Evolutionary conservation across 1,284 basidiomycete genomes (phyloP).

Genomic region (Trametes hirsuta): DNA sequence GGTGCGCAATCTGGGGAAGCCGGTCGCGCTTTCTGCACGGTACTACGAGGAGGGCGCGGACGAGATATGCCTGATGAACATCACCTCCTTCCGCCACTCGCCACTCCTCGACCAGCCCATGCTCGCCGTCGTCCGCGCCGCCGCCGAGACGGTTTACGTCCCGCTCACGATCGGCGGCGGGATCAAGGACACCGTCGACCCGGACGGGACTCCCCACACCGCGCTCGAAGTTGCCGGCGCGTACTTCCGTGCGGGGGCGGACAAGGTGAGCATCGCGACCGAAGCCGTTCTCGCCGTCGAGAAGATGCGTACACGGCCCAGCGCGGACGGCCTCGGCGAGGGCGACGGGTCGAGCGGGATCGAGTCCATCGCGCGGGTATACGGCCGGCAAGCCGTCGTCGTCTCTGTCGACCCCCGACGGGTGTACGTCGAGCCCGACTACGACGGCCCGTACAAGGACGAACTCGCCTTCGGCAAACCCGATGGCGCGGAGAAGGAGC

Average conservation of each 20-base stretch:
- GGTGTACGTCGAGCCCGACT: slow-evolving; percentile 78
- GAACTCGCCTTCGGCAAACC: slow-evolving; percentile 66
- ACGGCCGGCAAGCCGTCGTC: slow-evolving; percentile 97
- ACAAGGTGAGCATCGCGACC: slow-evolving; percentile 96
- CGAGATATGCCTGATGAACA: slow-evolving; percentile 97
- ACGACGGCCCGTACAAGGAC: slow-evolving; percentile 69
- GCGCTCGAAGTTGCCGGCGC: slow-evolving; percentile 95
- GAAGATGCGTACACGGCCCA: slow-evolving; percentile 61
- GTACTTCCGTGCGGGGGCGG: slow-evolving; percentile 97
- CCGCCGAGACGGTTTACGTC: slow-evolving; percentile 92
- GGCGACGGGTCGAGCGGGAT: slow-evolving; percentile 85
- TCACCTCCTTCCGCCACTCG: slow-evolving; percentile 98
- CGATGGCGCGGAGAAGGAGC: slow-evolving; percentile 55
- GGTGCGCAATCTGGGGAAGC: slow-evolving; percentile 98
- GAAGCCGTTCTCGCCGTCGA: slow-evolving; percentile 97
- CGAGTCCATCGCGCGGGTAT: slow-evolving; percentile 89
- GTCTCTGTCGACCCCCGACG: slow-evolving; percentile 96
- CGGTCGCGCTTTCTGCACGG: slow-evolving; percentile 86
- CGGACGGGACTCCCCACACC: slow-evolving; percentile 86
- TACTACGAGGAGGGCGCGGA: slow-evolving; percentile 94
- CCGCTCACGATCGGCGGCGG: slow-evolving; percentile 99
- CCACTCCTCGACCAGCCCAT: slow-evolving; percentile 97
- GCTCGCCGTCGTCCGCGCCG: slow-evolving; percentile 91
- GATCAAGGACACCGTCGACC: slow-evolving; percentile 95
- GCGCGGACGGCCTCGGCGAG: slow-evolving; percentile 33